A percentile compares a stretch with the other conserved stretches of the same genome.
These are phyloP conservation scores for Aspergillus novofumigatus DNA, from an alignment of 2,329 filamentous ascomycete species.

Conservation along the genomic window DNA sequence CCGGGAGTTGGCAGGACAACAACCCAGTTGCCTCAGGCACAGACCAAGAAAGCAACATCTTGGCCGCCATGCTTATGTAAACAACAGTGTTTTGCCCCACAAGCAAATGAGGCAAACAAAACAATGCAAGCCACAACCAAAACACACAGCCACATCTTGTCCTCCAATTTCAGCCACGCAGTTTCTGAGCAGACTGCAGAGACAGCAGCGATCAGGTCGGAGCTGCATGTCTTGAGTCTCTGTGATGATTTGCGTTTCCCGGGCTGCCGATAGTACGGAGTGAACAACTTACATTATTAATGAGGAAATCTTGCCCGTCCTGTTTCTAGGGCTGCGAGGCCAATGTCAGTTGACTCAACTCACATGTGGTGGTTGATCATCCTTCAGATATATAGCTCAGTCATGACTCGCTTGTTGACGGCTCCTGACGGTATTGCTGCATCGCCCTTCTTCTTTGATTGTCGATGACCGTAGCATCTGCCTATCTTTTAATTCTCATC, in stretches of 20 bases:
- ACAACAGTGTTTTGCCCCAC: constrained; percentile 1
- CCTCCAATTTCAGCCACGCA: background rate
- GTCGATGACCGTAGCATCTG: background rate
- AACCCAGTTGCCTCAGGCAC: constrained; percentile 20
- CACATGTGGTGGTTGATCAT: background rate
- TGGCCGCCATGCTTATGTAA: constrained; percentile 12
- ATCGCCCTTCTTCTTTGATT: background rate
- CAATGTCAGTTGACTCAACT: background rate
- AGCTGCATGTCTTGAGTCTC: background rate
- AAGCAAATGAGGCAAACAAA: constrained; percentile 11
- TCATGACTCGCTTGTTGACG: too few species aligned
- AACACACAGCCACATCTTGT: background rate
- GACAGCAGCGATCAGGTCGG: too few species aligned
- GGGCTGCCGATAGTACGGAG: background rate
- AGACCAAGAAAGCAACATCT: constrained; percentile 4
- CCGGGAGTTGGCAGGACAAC: constrained; percentile 39
- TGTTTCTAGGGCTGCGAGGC: background rate
- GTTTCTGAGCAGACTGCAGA: background rate
- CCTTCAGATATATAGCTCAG: background rate
- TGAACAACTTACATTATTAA: background rate
- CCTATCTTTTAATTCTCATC: background rate
- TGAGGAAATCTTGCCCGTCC: background rate
- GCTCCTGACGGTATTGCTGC: background rate
- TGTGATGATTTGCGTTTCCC: background rate
- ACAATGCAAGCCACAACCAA: background rate